Percentiles rank a stretch among this genome's conserved stretches.
Evolutionary conservation across 768 basidiomycete genomes (phyloP).

Genomic region (Royoungia palumana): DNA sequence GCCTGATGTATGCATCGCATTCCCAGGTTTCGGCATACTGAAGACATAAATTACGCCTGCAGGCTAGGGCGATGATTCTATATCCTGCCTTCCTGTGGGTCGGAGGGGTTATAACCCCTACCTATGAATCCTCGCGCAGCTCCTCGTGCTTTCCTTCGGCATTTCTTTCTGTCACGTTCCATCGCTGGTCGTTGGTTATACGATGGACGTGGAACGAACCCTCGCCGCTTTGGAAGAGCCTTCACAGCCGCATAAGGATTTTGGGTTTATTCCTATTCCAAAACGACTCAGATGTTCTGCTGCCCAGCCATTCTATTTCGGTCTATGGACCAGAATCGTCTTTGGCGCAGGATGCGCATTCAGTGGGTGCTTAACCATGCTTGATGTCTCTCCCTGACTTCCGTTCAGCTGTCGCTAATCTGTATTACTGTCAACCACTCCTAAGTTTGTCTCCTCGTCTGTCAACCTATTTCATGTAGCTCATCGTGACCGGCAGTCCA

Average conservation of each 20-base stretch:
- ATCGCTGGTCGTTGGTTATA: neutral
- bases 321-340: conserved; percentile 11
- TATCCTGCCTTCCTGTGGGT: conserved; percentile 1
- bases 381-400: conserved; percentile 1
- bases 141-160: conserved; percentile 1
- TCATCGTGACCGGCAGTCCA: conserved; percentile 12
- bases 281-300: conserved; percentile 14
- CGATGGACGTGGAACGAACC: conserved; percentile 17
- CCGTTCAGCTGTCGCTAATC: conserved; percentile 48
- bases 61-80: conserved; percentile 16
- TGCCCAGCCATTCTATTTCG: conserved; percentile 9
- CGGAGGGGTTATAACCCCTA: conserved; percentile 10
- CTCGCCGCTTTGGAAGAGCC: neutral
- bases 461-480: neutral
- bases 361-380: conserved; percentile 9
- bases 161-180: neutral
- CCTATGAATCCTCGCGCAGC: neutral
- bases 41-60: conserved; percentile 3
- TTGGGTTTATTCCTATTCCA: conserved; percentile 10
- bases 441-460: conserved; percentile 45
- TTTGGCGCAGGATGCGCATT: conserved; percentile 18
- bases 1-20: neutral
- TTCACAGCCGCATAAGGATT: conserved; percentile 6
- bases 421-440: conserved; percentile 81
- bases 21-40: neutral